Evolutionary conservation across 2,329 filamentous ascomycete species (phyloP).

Genomic region (Pestalotiopsis sp.): DNA sequence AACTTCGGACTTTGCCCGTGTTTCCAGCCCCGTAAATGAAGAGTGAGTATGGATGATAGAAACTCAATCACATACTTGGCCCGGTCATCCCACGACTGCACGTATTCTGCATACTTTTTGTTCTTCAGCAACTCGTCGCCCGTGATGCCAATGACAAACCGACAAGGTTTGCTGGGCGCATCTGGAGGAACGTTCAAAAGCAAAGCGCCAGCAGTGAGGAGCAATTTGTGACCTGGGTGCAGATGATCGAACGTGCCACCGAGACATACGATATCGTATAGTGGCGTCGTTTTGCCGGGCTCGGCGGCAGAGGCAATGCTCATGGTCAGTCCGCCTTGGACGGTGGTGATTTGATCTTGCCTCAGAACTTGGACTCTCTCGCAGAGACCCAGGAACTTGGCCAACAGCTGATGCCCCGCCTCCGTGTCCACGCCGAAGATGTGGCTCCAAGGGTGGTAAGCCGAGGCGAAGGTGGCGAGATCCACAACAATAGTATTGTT

Average conservation of each 20-base stretch:
- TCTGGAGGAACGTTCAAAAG: conserved; percentile 59
- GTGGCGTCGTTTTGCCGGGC: conserved; percentile 24
- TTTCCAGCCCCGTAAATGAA: conserved; percentile 45
- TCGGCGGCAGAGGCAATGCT: conserved; percentile 27
- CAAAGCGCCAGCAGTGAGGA: conserved; percentile 84
- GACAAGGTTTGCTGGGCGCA: conserved; percentile 44
- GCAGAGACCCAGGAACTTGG: conserved; percentile 48
- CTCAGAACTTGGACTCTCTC: conserved; percentile 50
- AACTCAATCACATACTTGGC: conserved; percentile 73
- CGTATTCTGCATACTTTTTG: conserved; percentile 82
- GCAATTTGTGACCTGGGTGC: conserved; percentile 93
- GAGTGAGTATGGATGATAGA: conserved; percentile 63
- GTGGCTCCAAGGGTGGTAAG: conserved; percentile 61
- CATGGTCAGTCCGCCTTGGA: conserved; percentile 56
- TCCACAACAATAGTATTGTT: conserved; percentile 52
- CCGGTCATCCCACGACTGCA: conserved; percentile 80
- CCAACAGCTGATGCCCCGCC: conserved; percentile 60
- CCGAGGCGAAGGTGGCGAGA: conserved; percentile 53
- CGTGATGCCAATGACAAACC: conserved; percentile 83
- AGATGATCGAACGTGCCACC: conserved; percentile 97
- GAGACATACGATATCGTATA: conserved; percentile 70
- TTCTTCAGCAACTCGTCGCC: conserved; percentile 83
- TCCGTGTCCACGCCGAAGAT: conserved; percentile 71
- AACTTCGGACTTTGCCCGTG: conserved; percentile 40
- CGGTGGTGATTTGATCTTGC: conserved; percentile 52